These are phyloP conservation scores for Coemansia sp. DNA, from an alignment of 192 early-diverging fungal genomes.

Conservation along the genomic window DNA sequence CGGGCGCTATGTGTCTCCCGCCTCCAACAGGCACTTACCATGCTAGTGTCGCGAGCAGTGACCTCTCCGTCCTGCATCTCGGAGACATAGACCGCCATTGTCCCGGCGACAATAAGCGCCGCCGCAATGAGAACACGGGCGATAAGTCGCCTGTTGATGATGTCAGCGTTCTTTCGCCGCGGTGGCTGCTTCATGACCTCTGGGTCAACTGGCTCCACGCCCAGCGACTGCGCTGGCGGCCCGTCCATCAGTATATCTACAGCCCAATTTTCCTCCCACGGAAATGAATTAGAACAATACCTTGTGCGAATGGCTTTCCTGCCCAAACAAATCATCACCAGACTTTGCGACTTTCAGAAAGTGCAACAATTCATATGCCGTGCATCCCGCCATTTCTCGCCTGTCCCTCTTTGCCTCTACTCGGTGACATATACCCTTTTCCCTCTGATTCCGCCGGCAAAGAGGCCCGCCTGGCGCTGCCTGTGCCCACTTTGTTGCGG, in stretches of 20 bases:
- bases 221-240: slow-evolving; percentile 94
- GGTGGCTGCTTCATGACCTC: slow-evolving; percentile 87
- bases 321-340: too few species aligned
- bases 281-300: too few species aligned
- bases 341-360: too few species aligned
- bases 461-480: too few species aligned
- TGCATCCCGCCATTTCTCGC: too few species aligned
- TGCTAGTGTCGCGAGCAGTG: slow-evolving; percentile 75
- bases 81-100: slow-evolving; percentile 70
- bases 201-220: slow-evolving; percentile 91
- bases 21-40: slow-evolving; percentile 54
- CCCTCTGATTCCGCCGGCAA: too few species aligned
- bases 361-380: too few species aligned
- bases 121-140: slow-evolving; percentile 74
- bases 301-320: too few species aligned
- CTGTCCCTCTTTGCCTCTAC: background rate
- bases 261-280: too few species aligned
- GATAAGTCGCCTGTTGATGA: slow-evolving; percentile 68
- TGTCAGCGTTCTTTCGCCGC: slow-evolving; percentile 67
- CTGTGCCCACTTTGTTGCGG: too few species aligned
- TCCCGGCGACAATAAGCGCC: slow-evolving; percentile 74
- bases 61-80: slow-evolving; percentile 72
- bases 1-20: too few species aligned
- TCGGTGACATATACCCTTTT: background rate
- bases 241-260: slow-evolving; percentile 93